Percentiles rank a stretch among this genome's conserved stretches.
These are phyloP conservation scores for Botrytis pseudocinerea DNA, from an alignment of 2,329 filamentous ascomycete species.

Conservation along the genomic window DNA sequence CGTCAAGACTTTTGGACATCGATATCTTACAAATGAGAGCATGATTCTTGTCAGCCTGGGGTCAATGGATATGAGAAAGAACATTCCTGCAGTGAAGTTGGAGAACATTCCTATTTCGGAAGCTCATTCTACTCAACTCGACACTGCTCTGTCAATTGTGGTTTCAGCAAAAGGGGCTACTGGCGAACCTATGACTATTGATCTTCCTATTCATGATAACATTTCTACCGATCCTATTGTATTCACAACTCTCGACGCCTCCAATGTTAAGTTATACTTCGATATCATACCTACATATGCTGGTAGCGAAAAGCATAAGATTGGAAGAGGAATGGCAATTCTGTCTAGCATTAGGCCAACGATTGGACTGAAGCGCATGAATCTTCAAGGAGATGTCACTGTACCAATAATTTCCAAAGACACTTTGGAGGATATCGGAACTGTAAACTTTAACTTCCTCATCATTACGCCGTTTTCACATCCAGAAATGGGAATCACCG, in stretches of 20 bases:
- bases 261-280: slow-evolving; percentile 85
- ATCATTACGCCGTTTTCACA: slow-evolving; percentile 93
- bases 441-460: slow-evolving; percentile 95
- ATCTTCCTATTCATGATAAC: slow-evolving; percentile 90
- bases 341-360: slow-evolving; percentile 82
- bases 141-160: slow-evolving; percentile 89
- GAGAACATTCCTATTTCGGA: slow-evolving; percentile 85
- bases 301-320: slow-evolving; percentile 81
- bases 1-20: slow-evolving; percentile 93
- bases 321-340: slow-evolving; percentile 85
- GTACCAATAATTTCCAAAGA: slow-evolving; percentile 78
- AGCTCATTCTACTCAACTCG: slow-evolving; percentile 88
- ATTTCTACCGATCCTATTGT: slow-evolving; percentile 91
- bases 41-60: slow-evolving; percentile 91
- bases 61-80: slow-evolving; percentile 90
- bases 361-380: slow-evolving; percentile 84
- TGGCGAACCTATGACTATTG: slow-evolving; percentile 85
- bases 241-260: slow-evolving; percentile 76
- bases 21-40: slow-evolving; percentile 85
- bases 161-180: slow-evolving; percentile 82
- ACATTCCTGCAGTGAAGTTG: slow-evolving; percentile 75
- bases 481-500: slow-evolving; percentile 88
- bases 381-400: slow-evolving; percentile 85
- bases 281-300: slow-evolving; percentile 96
- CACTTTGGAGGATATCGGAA: slow-evolving; percentile 85